A percentile compares a stretch with the other conserved stretches of the same genome.
phyloP scores from a whole-genome alignment of 2,329 filamentous ascomycete genomes.

The Colletotrichum spaethianum region DNA sequence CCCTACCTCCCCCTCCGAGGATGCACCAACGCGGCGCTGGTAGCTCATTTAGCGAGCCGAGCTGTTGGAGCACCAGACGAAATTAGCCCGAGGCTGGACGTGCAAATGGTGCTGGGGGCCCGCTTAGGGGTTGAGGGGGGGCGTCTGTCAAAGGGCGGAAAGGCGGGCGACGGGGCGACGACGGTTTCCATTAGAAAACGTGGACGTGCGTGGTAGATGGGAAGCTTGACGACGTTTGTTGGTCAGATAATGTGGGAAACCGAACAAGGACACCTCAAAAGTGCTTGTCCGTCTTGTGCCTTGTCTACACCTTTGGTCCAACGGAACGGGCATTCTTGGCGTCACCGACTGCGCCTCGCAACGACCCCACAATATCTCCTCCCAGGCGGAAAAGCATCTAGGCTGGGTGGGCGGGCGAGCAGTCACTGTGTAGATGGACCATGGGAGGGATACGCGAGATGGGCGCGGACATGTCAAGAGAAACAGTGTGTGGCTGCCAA shows the following conservation, averaged over 20 bases:
- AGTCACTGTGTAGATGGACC: too few relatives aligned
- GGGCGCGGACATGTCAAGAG: too few relatives aligned
- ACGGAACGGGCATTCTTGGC: conserved; percentile 33
- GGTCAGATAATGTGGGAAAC: neutral
- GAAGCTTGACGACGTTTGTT: neutral
- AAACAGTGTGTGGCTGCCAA: neutral
- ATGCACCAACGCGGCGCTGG: neutral
- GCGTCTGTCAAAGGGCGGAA: neutral
- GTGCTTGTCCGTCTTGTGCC: neutral
- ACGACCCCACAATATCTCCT: conserved; percentile 2
- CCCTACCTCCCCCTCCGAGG: neutral
- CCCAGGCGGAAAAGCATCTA: neutral
- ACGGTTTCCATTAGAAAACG: neutral
- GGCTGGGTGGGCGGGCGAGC: too few relatives aligned
- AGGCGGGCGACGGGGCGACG: too few relatives aligned
- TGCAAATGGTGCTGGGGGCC: conserved; percentile 15
- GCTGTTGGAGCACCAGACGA: conserved; percentile 17
- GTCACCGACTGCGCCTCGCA: conserved; percentile 29
- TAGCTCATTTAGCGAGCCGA: conserved; percentile 29
- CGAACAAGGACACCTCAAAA: neutral
- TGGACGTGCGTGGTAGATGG: neutral
- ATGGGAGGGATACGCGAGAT: too few relatives aligned
- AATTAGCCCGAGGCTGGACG: conserved; percentile 21
- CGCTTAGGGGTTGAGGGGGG: neutral
- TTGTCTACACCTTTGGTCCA: neutral